Evolutionary conservation across 225 moss, liverwort and hornwort species (phyloP).

Genomic region (Lunularia cruciata): DNA sequence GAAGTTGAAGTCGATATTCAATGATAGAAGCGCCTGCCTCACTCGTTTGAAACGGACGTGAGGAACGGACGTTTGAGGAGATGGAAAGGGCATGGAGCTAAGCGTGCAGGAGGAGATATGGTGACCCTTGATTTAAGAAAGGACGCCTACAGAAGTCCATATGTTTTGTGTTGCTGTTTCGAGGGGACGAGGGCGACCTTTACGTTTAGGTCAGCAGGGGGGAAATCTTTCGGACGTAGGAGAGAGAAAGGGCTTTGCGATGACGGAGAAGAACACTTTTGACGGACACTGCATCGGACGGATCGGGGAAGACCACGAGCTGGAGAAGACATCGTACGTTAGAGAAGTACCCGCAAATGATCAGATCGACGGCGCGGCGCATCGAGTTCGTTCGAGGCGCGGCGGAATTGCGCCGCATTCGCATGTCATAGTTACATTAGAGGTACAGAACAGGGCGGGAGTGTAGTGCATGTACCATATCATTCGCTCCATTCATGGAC

Average conservation of each 20-base stretch:
- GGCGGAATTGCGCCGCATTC: conserved; percentile 13
- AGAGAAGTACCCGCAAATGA: background rate
- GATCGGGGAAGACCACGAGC: background rate
- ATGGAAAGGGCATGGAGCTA: background rate
- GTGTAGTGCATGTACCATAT: no score
- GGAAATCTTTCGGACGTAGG: background rate
- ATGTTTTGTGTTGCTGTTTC: background rate
- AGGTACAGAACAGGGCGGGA: no score
- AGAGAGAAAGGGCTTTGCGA: background rate
- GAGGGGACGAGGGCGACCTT: background rate
- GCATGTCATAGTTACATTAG: background rate
- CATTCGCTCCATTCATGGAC: no score
- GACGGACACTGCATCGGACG: conserved; percentile 1
- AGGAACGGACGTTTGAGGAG: conserved; percentile 2
- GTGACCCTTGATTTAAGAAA: conserved; percentile 2
- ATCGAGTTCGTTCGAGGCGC: background rate
- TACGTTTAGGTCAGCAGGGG: background rate
- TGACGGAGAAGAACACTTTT: no score
- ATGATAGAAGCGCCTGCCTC: no score
- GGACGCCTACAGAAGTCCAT: no score
- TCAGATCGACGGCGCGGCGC: background rate
- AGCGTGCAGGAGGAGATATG: no score
- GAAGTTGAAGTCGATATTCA: no score
- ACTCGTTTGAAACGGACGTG: no score
- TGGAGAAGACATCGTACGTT: background rate